These are phyloP conservation scores for Phytophthora aleatoria DNA, from an alignment of 352 stramenopile species.

Conservation along the genomic window DNA sequence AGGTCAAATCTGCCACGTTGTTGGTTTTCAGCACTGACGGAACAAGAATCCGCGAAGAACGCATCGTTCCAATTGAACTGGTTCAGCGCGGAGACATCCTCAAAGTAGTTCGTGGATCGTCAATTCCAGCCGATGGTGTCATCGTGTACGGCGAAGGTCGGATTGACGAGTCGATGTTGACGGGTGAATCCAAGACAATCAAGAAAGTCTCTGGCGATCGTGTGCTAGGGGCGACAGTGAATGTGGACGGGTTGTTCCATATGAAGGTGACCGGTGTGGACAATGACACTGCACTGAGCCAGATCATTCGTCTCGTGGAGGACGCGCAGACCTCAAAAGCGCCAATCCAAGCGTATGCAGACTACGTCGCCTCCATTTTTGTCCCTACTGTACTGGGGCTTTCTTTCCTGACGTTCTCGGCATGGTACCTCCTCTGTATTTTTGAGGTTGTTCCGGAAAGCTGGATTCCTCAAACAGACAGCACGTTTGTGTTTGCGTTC, in stretches of 20 bases:
- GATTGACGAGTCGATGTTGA: conserved; percentile 96
- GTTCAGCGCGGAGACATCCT: conserved; percentile 94
- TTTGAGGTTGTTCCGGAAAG: conserved; percentile 59
- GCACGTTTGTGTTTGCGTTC: conserved; percentile 93
- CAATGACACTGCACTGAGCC: conserved; percentile 93
- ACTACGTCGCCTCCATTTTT: conserved; percentile 96
- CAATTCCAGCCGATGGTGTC: conserved; percentile 93
- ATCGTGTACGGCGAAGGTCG: conserved; percentile 90
- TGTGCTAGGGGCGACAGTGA: conserved; percentile 93
- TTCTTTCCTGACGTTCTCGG: conserved; percentile 94
- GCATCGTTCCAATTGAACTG: conserved; percentile 82
- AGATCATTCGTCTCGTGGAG: conserved; percentile 99
- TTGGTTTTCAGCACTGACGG: conserved; percentile 80
- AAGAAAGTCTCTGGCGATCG: conserved; percentile 89
- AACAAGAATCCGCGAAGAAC: conserved; percentile 67
- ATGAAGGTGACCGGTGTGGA: conserved; percentile 94
- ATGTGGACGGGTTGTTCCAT: conserved; percentile 90
- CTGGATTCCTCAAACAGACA: conserved; percentile 78
- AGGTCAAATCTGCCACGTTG: conserved; percentile 94
- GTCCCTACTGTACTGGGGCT: conserved; percentile 94
- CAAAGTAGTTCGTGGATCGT: conserved; percentile 92
- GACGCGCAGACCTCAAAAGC: conserved; percentile 98
- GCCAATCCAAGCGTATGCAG: conserved; percentile 97
- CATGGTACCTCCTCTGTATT: conserved; percentile 92
- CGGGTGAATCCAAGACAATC: conserved; percentile 94